Evolutionary conservation across 441 rosid genomes (phyloP), one percentile per base, ranked within the genome.

Genomic region (Erysimum pusillum): DNA sequence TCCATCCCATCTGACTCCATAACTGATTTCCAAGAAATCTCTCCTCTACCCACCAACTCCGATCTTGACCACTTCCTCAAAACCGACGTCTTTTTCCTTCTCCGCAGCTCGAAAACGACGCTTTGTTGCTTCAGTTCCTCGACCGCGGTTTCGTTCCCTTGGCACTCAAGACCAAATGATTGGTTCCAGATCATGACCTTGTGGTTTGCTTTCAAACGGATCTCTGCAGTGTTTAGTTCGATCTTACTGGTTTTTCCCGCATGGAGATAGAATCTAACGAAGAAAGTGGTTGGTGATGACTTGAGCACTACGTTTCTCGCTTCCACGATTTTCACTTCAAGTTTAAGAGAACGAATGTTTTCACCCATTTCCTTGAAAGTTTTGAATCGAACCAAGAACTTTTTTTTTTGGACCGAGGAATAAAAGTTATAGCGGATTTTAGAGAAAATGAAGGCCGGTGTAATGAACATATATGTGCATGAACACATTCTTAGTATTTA

Each of bases 221-320:
- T 81, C 74, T 86, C 86, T 36, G 57, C 62, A 54, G 85, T 90
- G 75, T 92, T 84, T 9, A 92, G 81, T 67, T 82, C 82, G 45
- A 91, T 76, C 74, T 77, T 84, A 73, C 77, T 84, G 79, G 80
- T 82, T 46, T 83, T 80, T 53, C 89, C 91, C 12, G 90, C 60
- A 9, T 88, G 71, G 20, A 91, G 88, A 75, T 86, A 89, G 86
- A 74, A 89, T 69, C 95, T 87, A 39, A 89, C 87, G 58, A 91
- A 90, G 41, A 93, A 74, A 25, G 71, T 65, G 48, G n/a, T 39
- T 62, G 54, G 73, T 20, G 77, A 45, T 59, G 89, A 76, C 48
- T 76, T 85, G 80, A 73, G 4, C 38, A 83, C 81, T 39, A 84
- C 68, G 85, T 91, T 91, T 75, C 85, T 90, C 42, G 93, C 96